Conservation (phyloP, 2,329 filamentous ascomycete species). For the Raffaelea ambrosiae region DNA sequence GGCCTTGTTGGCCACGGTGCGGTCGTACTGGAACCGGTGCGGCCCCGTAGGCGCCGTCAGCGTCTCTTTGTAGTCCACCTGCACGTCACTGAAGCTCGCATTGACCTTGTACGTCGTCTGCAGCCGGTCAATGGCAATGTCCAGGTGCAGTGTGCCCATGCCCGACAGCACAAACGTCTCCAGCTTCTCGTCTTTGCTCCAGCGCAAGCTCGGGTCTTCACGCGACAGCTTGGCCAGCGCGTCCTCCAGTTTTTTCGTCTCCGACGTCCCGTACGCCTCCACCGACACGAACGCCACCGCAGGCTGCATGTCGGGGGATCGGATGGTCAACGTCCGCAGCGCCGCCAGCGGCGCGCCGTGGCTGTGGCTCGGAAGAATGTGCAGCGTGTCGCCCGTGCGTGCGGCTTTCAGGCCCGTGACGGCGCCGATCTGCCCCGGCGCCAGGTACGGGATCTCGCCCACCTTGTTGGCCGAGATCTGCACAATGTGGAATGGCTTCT, state of each 20-base stretch:
- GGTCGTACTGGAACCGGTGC: conserved; percentile 62
- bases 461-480: conserved; percentile 87
- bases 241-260: conserved; percentile 65
- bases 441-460: conserved; percentile 71
- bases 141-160: conserved; percentile 93
- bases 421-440: conserved; percentile 86
- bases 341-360: conserved; percentile 52
- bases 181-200: conserved; percentile 77
- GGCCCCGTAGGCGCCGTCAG: conserved; percentile 49
- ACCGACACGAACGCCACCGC: conserved; percentile 96
- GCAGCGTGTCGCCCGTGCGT: conserved; percentile 87
- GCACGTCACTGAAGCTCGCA: conserved; percentile 80
- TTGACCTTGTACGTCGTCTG: conserved; percentile 83
- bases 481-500: conserved; percentile 71
- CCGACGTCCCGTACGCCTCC: conserved; percentile 59
- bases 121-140: conserved; percentile 82
- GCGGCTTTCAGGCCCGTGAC: conserved; percentile 83
- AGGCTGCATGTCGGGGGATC: conserved; percentile 81
- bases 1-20: conserved; percentile 68
- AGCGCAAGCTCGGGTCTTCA: conserved; percentile 87
- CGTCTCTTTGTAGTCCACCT: conserved; percentile 91
- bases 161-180: conserved; percentile 90
- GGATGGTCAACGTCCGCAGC: conserved; percentile 68
- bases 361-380: conserved; percentile 56
- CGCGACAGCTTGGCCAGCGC: conserved; percentile 70